Evolutionary conservation across 768 basidiomycete species (phyloP).

Genomic region (Cubamyces lactineus): DNA sequence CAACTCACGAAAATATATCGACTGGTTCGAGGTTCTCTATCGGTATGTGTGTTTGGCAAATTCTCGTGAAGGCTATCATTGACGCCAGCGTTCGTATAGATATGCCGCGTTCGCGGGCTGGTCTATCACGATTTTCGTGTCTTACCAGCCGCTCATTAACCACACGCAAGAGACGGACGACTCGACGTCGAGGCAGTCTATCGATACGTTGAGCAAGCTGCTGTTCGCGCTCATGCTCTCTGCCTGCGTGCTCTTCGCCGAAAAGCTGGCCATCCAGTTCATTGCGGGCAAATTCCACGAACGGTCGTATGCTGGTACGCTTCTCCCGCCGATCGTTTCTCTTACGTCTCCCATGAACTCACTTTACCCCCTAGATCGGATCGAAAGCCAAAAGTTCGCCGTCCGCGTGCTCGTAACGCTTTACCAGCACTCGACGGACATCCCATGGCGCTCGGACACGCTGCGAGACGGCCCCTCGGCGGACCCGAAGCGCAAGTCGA

Average conservation of each 20-base stretch:
- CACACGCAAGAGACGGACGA: slow-evolving; percentile 37
- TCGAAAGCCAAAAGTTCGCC: slow-evolving; percentile 81
- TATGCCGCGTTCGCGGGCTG: slow-evolving; percentile 73
- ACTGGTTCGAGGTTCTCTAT: slow-evolving; percentile 71
- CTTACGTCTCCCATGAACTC: not conserved
- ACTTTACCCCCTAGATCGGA: slow-evolving; percentile 58
- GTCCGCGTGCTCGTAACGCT: slow-evolving; percentile 70
- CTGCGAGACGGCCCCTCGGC: slow-evolving; percentile 43
- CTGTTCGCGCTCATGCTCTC: slow-evolving; percentile 77
- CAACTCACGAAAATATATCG: slow-evolving; percentile 72
- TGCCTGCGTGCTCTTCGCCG: slow-evolving; percentile 68
- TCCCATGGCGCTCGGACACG: slow-evolving; percentile 68
- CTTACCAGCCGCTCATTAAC: slow-evolving; percentile 72
- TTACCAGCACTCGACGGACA: slow-evolving; percentile 78
- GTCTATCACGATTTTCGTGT: slow-evolving; percentile 67
- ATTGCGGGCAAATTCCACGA: slow-evolving; percentile 86
- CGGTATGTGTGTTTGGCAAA: slow-evolving; percentile 41
- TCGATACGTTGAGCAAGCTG: slow-evolving; percentile 58
- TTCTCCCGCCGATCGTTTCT: slow-evolving; percentile 5
- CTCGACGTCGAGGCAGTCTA: slow-evolving; percentile 30
- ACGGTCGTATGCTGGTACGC: slow-evolving; percentile 63
- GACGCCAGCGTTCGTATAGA: slow-evolving; percentile 29
- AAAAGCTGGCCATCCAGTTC: slow-evolving; percentile 87
- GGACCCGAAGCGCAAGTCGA: slow-evolving; percentile 38
- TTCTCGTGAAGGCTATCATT: not conserved